These are phyloP conservation scores for Poa pratensis DNA, from an alignment of 176 grass and related monocot genomes.

Conservation along the genomic window DNA sequence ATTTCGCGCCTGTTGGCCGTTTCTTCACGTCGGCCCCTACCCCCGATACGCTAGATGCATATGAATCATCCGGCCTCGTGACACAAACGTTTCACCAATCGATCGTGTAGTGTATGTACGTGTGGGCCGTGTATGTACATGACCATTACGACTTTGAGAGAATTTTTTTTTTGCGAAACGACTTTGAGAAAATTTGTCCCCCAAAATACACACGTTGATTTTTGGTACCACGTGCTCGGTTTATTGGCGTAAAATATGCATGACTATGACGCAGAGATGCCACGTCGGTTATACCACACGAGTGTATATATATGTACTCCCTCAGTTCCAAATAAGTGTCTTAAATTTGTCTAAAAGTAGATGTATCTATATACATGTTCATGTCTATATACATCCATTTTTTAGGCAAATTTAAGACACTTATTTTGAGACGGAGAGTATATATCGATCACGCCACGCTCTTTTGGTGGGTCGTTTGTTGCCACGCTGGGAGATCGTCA, in stretches of 20 bases:
- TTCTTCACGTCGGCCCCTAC: neutral
- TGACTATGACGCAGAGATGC: neutral
- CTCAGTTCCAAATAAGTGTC: too few relatives aligned
- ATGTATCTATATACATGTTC: too few relatives aligned
- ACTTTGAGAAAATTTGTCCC: neutral
- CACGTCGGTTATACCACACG: neutral
- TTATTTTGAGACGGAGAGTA: too few relatives aligned
- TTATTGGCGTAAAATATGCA: too few relatives aligned
- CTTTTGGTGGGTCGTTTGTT: too few relatives aligned
- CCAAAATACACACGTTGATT: neutral
- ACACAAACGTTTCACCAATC: constrained; percentile 45
- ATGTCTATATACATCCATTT: too few relatives aligned
- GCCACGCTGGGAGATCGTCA: too few relatives aligned
- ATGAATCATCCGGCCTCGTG: neutral
- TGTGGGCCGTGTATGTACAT: constrained; percentile 2
- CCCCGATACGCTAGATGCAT: neutral
- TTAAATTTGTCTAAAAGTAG: too few relatives aligned
- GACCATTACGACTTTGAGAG: neutral
- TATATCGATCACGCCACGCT: neutral
- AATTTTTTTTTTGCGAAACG: too few relatives aligned
- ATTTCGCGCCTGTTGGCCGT: neutral
- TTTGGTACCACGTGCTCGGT: neutral
- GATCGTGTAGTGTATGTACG: neutral
- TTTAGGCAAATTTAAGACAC: too few relatives aligned
- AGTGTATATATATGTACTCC: too few relatives aligned